These are phyloP conservation scores for Sungouiella thailandica DNA, from an alignment of 805 yeast genomes.

Conservation along the genomic window DNA sequence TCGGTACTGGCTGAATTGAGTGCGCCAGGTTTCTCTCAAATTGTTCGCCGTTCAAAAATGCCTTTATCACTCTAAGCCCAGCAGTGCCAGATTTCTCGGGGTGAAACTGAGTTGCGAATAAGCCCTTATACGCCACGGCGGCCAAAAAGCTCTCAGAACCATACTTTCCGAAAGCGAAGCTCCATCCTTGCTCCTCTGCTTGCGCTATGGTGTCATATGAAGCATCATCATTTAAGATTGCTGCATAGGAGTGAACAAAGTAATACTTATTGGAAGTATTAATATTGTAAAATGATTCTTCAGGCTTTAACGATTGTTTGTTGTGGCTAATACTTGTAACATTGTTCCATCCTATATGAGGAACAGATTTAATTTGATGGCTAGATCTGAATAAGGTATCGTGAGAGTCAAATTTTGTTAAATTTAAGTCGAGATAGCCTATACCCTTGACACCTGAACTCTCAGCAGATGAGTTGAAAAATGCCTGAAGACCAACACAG, in stretches of 20 bases:
- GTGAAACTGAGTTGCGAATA: slow-evolving; percentile 96
- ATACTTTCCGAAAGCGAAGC: slow-evolving; percentile 65
- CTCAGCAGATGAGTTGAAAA: slow-evolving; percentile 74
- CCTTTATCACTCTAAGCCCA: slow-evolving; percentile 71
- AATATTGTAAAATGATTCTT: slow-evolving; percentile 51
- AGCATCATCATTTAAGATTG: slow-evolving; percentile 42
- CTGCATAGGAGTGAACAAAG: slow-evolving; percentile 94
- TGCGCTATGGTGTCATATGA: slow-evolving; percentile 14
- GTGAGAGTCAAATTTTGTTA: slow-evolving; percentile 51
- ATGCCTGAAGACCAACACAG: slow-evolving; percentile 92
- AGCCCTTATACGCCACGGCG: slow-evolving; percentile 67
- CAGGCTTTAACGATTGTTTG: slow-evolving; percentile 19
- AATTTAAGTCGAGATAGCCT: slow-evolving; percentile 38
- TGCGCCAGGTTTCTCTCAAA: slow-evolving; percentile 15
- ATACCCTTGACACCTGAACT: slow-evolving; percentile 50
- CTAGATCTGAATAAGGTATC: slow-evolving; percentile 27
- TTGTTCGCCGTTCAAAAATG: slow-evolving; percentile 56
- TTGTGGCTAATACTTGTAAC: slow-evolving; percentile 23
- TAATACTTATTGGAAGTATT: slow-evolving; percentile 71
- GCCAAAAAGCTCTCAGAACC: slow-evolving; percentile 80
- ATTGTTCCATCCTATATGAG: slow-evolving; percentile 95
- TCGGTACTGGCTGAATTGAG: slow-evolving; percentile 4
- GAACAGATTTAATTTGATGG: slow-evolving; percentile 69
- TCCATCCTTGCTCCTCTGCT: slow-evolving; percentile 51
- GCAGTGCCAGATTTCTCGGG: slow-evolving; percentile 97